Base-by-base conservation (phyloP, 768 basidiomycete genomes). In the Collybia nuda region DNA sequence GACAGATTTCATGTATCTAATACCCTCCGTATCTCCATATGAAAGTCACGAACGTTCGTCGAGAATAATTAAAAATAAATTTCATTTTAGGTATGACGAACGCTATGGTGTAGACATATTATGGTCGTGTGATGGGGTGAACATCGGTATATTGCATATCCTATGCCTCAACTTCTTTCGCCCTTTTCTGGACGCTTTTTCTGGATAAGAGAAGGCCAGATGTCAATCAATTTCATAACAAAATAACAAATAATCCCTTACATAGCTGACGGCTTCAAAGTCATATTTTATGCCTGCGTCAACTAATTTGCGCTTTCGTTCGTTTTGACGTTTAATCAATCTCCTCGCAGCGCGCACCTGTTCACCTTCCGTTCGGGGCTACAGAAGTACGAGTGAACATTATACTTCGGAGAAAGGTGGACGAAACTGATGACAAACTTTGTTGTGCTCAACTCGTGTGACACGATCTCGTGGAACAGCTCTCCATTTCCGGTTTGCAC, bases 401-500 rank as follows among this genome's bases (percentile, higher is more conserved):
- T 29, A 51, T 22, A 46, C 22, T 41, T 22, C 37, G 36, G 26
- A 40, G 28, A 23, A 28, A 47, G 22, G 12, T 47, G 12, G 12
- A 21, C 11, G 29, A 35, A 11, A 21, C 2, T n/a, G 35, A 8
- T 24, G 26, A 22, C 7, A 37, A 41, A 93, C 95, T 79, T 90
- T 93, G 68, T 96, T 93, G 59, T 96, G 90, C 53, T 81, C 78
- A 8, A 80, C 70, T 48, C 90, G 78, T 28, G 81, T 82, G 40
- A 95, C 67, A 43, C 87, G 84, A 47, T 84, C 86, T 15, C 68
- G 70, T 0, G 97, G 95, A 9, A 98, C 80, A 3, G 71, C 67
- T 56, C 86, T 77, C 86, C 88, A 98, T 66, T 92, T 94, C 58
- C 88, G 82, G 72, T 98, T 97, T 17, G 95, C 92, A n/a, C 97